Conservation (phyloP, 164 flowering plant genomes). For the Magnolia changhungtana region DNA sequence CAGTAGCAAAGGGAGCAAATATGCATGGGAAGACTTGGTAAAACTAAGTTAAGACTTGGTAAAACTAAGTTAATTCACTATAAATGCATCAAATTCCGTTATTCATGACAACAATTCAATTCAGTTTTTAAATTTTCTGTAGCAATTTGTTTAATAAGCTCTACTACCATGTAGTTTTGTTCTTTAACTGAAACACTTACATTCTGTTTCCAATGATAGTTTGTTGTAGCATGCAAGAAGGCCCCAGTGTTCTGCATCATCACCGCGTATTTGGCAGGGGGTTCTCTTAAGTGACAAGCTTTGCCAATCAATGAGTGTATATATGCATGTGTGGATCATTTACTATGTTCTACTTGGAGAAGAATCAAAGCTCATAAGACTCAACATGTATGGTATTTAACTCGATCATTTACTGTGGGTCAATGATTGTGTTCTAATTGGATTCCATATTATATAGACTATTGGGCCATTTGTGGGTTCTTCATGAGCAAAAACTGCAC, state of each 20-base stretch:
- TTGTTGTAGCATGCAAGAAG: constrained; percentile 54
- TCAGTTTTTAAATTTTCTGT: not conserved
- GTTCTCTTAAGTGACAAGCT: constrained; percentile 37
- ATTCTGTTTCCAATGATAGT: constrained; percentile 44
- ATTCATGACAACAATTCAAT: not conserved
- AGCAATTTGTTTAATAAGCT: not conserved
- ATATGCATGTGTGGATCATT: no score
- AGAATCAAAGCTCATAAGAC: not conserved
- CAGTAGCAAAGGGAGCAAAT: not conserved
- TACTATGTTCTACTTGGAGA: no score
- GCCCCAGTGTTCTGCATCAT: constrained; percentile 74
- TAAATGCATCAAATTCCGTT: not conserved
- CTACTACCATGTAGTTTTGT: not conserved
- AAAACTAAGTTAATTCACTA: not conserved
- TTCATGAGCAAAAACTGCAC: no score
- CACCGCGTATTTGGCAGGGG: constrained; percentile 87
- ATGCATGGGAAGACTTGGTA: not conserved
- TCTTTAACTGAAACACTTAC: not conserved
- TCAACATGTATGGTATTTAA: not conserved
- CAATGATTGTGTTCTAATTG: no score
- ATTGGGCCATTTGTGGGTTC: no score
- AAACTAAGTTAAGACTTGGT: no score
- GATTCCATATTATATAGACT: no score
- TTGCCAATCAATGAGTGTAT: not conserved
- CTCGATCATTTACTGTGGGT: no score